Evolutionary conservation across 805 yeast genomes (phyloP).

Genomic region (Komagataella mondaviorum): DNA sequence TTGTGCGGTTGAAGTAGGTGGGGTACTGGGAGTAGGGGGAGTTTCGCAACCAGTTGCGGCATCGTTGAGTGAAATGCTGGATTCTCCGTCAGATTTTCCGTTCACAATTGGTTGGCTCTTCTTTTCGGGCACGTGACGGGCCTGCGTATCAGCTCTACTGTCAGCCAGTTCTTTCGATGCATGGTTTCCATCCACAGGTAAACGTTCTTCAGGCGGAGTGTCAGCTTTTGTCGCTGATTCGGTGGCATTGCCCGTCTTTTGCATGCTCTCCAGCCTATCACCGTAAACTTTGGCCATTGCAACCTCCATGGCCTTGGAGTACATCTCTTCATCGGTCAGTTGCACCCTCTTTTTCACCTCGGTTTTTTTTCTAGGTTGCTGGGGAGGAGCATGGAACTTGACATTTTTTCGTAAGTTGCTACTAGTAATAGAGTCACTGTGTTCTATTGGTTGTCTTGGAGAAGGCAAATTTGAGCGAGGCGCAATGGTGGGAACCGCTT

Average conservation of each 20-base stretch:
- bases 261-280: conserved; percentile 4
- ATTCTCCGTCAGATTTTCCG: neutral
- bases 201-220: neutral
- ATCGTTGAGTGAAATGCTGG: neutral
- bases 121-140: neutral
- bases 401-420: conserved; percentile 9
- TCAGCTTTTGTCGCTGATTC: neutral
- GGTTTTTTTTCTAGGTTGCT: neutral
- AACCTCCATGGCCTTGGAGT: conserved; percentile 37
- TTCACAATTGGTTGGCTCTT: neutral
- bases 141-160: neutral
- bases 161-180: neutral
- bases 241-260: neutral
- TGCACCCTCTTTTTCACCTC: conserved; percentile 1
- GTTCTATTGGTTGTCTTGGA: neutral
- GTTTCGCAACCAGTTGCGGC: neutral
- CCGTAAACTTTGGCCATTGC: conserved; percentile 49
- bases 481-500: conserved; percentile 6
- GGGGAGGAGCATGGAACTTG: conserved; percentile 7
- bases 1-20: neutral
- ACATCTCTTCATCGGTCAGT: conserved; percentile 35
- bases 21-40: neutral
- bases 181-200: neutral
- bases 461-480: neutral
- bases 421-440: neutral